Percentiles rank a stretch among this genome's conserved stretches.
phyloP scores from a whole-genome alignment of 2,329 filamentous ascomycete species.

The Thermoascus crustaceus region DNA sequence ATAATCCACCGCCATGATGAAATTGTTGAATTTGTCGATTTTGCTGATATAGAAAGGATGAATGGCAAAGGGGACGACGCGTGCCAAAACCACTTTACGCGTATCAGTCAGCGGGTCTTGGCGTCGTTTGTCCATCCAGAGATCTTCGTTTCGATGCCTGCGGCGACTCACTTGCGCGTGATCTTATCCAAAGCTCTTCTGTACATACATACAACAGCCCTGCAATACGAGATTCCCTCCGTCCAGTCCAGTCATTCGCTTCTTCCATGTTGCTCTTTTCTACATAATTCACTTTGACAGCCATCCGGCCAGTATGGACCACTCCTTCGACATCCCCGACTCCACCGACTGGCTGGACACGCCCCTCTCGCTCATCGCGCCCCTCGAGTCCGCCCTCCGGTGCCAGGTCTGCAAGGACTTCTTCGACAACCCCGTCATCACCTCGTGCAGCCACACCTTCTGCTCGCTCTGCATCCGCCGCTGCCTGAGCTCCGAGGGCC shows the following conservation, averaged over 20 bases:
- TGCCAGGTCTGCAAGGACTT: slow-evolving; percentile 99
- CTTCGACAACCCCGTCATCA: slow-evolving; percentile 89
- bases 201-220: not conserved
- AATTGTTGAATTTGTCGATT: slow-evolving; percentile 6
- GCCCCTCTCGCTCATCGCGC: slow-evolving; percentile 35
- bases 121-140: slow-evolving; percentile 15
- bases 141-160: not conserved
- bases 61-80: slow-evolving; percentile 17
- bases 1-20: slow-evolving; percentile 46
- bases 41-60: slow-evolving; percentile 1
- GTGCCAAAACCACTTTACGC: slow-evolving; percentile 33
- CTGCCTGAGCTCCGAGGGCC: slow-evolving; percentile 71
- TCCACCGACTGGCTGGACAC: slow-evolving; percentile 43
- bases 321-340: slow-evolving; percentile 32
- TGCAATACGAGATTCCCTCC: no score
- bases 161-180: not conserved
- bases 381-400: slow-evolving; percentile 72
- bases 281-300: not conserved
- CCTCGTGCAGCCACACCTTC: slow-evolving; percentile 89
- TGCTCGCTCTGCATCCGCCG: slow-evolving; percentile 92
- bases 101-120: slow-evolving; percentile 36
- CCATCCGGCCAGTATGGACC: slow-evolving; percentile 22
- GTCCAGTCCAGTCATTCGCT: not conserved
- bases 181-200: not conserved
- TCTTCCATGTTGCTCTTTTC: slow-evolving; percentile 3